These are phyloP conservation scores for Cajanus cajan DNA, from an alignment of 306 rosid species.

Conservation along the genomic window DNA sequence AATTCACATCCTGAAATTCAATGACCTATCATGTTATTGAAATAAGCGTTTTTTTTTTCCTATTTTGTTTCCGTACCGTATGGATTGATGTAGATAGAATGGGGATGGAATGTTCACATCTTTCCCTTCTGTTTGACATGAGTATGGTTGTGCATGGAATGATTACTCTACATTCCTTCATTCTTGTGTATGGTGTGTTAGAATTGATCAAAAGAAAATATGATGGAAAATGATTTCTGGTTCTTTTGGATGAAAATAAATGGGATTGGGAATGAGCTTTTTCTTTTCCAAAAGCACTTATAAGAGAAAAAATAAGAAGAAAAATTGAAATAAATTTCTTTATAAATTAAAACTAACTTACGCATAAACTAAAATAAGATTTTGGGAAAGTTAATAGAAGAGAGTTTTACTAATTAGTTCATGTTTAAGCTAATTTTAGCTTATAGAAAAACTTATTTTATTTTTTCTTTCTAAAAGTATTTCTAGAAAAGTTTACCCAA, in stretches of 20 bases:
- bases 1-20: neutral
- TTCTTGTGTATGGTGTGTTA: neutral
- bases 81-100: neutral
- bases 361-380: too few species aligned
- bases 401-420: too few species aligned
- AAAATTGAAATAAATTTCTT: too few species aligned
- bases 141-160: neutral
- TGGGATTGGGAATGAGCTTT: neutral
- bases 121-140: neutral
- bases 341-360: too few species aligned
- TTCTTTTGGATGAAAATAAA: neutral
- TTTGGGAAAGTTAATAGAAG: too few species aligned
- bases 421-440: too few species aligned
- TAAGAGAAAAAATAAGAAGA: too few species aligned
- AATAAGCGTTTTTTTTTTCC: neutral
- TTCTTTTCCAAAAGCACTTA: too few species aligned
- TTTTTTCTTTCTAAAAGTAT: too few species aligned
- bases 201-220: neutral
- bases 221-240: neutral
- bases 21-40: neutral
- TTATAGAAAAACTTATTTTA: too few species aligned
- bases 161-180: neutral
- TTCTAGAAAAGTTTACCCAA: too few species aligned
- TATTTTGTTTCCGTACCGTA: neutral
- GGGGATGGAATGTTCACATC: neutral